Base-by-base conservation (phyloP, 148 eudicot species). In the Oxyria digyna region DNA sequence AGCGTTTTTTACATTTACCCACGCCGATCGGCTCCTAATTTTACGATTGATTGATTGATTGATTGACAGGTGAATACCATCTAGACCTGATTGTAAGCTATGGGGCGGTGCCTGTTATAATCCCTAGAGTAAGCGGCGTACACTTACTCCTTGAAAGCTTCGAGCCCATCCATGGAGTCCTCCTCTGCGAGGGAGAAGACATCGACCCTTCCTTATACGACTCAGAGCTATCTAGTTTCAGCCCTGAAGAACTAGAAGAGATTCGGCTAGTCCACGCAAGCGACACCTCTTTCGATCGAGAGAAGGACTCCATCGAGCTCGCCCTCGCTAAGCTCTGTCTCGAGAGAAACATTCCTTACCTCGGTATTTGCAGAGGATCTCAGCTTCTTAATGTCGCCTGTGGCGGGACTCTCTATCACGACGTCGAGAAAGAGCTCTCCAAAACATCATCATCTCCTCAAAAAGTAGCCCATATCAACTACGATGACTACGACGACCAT, bases 121-220 rank as follows among this genome's bases (percentile, higher is more conserved):
- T 82, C 13, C 85, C 85, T 9, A 65, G 85, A 70, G 85, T 82
- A 0, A 76, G 42, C 9, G 82, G 85, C 1, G 72, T 82, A 8
- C 68, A 74, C 66, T 42, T 62, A 69, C 76, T 82, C 8, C 80
- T 82, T 1, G 82, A 79, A 18, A 76, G 82, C 74, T 79, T 82
- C 62, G 78, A 79, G 71, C 85, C 85, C 3, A 70, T 82, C 73
- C 85, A 82, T 14, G 85, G 85, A 12, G 82, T 82, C 54, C 80
- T 82, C 65, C 80, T 82, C 0, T 82, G 85, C 26, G 82, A 82
- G 69, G 85, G 85, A 3, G 85, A 82, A 70, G 85, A 82, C 74
- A 82, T 82, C 20, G 85, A 82, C n/a, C 85, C 85, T 0, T 79
- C 80, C 1, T 80, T 26, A 14, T 82, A 82, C 26, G 81, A 82